Evolutionary conservation across 306 rosid genomes (phyloP).

Genomic region (Benincasa hispida): DNA sequence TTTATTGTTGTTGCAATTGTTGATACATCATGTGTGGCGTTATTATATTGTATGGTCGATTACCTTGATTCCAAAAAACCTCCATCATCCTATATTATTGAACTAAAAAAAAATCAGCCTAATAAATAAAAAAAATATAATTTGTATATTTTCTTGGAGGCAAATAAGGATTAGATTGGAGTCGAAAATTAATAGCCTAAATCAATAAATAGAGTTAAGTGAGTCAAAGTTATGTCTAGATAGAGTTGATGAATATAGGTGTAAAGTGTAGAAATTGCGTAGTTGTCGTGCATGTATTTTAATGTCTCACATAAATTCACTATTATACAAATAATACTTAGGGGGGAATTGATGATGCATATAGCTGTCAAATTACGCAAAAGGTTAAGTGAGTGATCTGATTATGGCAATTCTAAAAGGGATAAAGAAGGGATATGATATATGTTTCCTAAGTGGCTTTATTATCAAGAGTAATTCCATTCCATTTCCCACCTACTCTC

Average conservation of each 20-base stretch:
- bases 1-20: no score
- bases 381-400: not conserved
- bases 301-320: not conserved
- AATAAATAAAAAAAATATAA: no score
- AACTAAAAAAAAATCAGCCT: no score
- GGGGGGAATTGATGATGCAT: not conserved
- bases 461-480: not conserved
- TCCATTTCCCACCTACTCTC: not conserved
- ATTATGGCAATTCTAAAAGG: not conserved
- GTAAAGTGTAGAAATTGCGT: not conserved
- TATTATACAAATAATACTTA: not conserved
- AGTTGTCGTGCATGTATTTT: not conserved
- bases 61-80: no score
- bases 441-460: not conserved
- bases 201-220: no score
- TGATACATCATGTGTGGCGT: no score
- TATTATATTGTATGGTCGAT: no score
- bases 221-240: no score
- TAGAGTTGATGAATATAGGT: not conserved
- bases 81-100: no score
- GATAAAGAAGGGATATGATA: not conserved
- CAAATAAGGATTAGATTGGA: no score
- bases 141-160: no score
- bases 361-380: constrained; percentile 5
- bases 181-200: no score